phyloP scores from a whole-genome alignment of 192 early-diverging fungal genomes.

The Linnemannia exigua region DNA sequence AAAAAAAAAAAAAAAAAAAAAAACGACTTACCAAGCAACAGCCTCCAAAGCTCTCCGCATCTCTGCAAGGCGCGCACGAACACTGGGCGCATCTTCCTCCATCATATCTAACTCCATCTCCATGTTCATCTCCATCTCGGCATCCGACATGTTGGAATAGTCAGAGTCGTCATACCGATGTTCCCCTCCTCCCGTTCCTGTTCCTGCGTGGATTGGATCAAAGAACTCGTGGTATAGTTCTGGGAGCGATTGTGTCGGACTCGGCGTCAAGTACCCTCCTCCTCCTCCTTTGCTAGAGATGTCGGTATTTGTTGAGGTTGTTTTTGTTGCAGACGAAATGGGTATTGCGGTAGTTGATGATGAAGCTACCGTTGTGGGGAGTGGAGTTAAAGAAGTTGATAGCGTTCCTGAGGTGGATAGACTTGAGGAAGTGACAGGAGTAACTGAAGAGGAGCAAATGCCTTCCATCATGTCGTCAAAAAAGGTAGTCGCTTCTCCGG shows the following conservation, averaged over 20 bases:
- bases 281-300: no score
- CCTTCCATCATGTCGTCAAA: conserved; percentile 34
- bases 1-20: not conserved
- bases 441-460: not conserved
- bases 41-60: conserved; percentile 15
- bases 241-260: conserved; percentile 7
- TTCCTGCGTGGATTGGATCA: not conserved
- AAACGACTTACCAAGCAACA: not conserved
- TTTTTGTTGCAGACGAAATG: not conserved
- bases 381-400: not conserved
- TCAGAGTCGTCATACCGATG: conserved; percentile 23
- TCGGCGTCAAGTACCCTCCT: not conserved
- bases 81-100: conserved; percentile 2
- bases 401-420: not conserved
- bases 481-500: conserved; percentile 15
- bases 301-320: not conserved
- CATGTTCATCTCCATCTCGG: conserved; percentile 29
- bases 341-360: not conserved
- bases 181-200: not conserved
- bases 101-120: conserved; percentile 25
- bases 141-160: conserved; percentile 16
- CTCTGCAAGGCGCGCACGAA: conserved; percentile 20
- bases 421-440: not conserved
- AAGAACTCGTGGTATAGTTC: conserved; percentile 32
- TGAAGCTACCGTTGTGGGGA: not conserved